Evolutionary conservation across 305 asterid genomes (phyloP).

Genomic region (Fraxinus baroniana): DNA sequence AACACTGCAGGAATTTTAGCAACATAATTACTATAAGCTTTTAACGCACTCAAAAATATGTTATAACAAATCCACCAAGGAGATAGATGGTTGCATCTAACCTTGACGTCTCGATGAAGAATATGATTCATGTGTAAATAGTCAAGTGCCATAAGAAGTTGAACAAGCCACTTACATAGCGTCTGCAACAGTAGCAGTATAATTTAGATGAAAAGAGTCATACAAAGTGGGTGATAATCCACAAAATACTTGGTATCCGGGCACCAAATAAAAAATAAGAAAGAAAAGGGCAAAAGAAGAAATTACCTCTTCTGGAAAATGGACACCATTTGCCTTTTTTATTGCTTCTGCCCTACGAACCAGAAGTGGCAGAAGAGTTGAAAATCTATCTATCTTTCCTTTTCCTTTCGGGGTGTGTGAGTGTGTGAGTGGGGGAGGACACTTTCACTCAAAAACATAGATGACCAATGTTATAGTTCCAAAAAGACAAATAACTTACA

Average conservation of each 20-base stretch:
- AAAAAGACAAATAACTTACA: constrained; percentile 48
- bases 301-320: constrained; percentile 81
- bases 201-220: constrained; percentile 8
- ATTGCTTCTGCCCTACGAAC: constrained; percentile 80
- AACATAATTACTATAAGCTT: not conserved
- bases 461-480: not conserved
- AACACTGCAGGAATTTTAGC: constrained; percentile 62
- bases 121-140: constrained; percentile 78
- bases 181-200: constrained; percentile 41
- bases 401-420: constrained; percentile 4
- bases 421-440: not conserved
- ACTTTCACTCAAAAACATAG: constrained; percentile 2
- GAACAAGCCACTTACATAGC: constrained; percentile 88
- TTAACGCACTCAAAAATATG: not conserved
- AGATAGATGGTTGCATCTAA: constrained; percentile 31
- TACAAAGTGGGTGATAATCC: not conserved
- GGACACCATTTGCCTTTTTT: constrained; percentile 66
- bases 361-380: constrained; percentile 27
- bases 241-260: constrained; percentile 10
- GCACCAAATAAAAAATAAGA: not conserved
- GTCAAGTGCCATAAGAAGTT: constrained; percentile 89
- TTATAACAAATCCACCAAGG: not conserved
- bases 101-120: constrained; percentile 97
- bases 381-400: constrained; percentile 2
- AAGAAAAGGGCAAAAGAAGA: constrained; percentile 1